Evolutionary conservation across 768 basidiomycete species (phyloP), one percentile per base, ranked within the genome.

Genomic region (Leccinellum luteum): DNA sequence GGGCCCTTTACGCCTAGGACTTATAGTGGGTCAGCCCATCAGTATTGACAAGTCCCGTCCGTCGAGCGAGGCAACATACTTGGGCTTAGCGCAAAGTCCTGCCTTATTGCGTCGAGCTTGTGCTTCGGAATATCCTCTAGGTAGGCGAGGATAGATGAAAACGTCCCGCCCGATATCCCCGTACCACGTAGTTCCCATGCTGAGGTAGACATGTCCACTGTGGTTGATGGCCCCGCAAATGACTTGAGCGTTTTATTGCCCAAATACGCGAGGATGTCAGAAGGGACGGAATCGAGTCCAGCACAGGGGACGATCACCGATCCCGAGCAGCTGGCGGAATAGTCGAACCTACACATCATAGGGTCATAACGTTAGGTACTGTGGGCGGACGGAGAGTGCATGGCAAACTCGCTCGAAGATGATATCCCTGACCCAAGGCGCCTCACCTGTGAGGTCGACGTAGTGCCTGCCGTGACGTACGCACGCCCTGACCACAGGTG

Each of bases 381-480:
- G 44, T 41, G 41, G 31, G 34, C 9, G 27, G 43, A 56, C 43
- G 55, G 52, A 64, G 48, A 52, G 15, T 52, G 19, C 55, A 50
- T 54, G 48, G 25, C 31, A 43, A 43, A 75, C 84, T 64, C 61
- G 85, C 87, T 80, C 68, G 28, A 73, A 32, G 48, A 91, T 83
- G 51, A 92, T 86, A 14, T 83, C 74, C 59, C 73, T 74, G 48
- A 89, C 79, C 84, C 87, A 94, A 3, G 76, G 73, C 0, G 79
- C 73, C 69, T 95, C 93, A 8, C 89, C 88, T 2, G 88, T 84
- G 32, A 94, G 75, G 71, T 98, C 95, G 27, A 93, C 85, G 68
- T 96, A 96, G 71, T 95, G 92, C 7, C 83, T 81, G 6, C 89
- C 86, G 57, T 87, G 75, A 34, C 75, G 75, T 5, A 86, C 89